These are phyloP conservation scores for Vigna unguiculata DNA, from an alignment of 306 rosid species.

Conservation along the genomic window DNA sequence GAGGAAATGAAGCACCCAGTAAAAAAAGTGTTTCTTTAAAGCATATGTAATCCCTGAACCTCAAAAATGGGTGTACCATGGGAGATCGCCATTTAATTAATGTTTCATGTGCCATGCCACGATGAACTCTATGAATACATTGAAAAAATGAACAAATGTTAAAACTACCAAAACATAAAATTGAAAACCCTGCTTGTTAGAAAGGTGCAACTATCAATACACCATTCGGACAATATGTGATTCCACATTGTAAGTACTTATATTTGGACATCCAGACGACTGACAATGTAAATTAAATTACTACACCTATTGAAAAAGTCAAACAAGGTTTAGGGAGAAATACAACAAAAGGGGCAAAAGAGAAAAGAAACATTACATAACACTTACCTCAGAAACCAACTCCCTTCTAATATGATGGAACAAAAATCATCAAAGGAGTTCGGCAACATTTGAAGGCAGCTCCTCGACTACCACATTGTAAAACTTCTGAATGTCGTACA, in stretches of 20 bases:
- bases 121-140: constrained; percentile 32
- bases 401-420: constrained; percentile 45
- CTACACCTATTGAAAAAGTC: constrained; percentile 55
- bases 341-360: constrained; percentile 49
- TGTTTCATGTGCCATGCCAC: background rate
- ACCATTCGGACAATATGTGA: constrained; percentile 49
- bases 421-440: constrained; percentile 70
- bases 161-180: constrained; percentile 29
- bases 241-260: constrained; percentile 54
- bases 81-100: constrained; percentile 1
- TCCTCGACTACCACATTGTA: constrained; percentile 80
- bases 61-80: background rate
- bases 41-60: background rate
- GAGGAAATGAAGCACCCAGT: background rate
- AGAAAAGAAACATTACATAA: constrained; percentile 43
- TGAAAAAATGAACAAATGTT: constrained; percentile 10
- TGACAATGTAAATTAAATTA: constrained; percentile 50
- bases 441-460: constrained; percentile 85
- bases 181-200: constrained; percentile 36
- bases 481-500: constrained; percentile 82
- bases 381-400: constrained; percentile 55
- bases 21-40: background rate
- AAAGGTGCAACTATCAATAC: constrained; percentile 47
- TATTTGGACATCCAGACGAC: constrained; percentile 44
- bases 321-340: constrained; percentile 44